phyloP scores from a whole-genome alignment of 202 grass and related monocot species.

The Hordeum pubiflorum region DNA sequence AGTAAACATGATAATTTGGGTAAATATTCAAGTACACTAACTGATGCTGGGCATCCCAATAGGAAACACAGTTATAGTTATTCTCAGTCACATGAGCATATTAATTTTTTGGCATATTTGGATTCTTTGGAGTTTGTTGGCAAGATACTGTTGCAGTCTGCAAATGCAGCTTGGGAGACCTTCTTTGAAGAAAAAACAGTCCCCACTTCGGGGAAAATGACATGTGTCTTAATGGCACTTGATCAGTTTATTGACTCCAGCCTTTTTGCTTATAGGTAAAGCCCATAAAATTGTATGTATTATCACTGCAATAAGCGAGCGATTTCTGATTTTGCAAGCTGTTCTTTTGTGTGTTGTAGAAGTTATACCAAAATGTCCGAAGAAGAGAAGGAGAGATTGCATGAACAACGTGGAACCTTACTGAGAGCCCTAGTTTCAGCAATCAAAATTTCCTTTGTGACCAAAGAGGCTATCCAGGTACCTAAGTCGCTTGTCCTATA shows the following conservation, averaged over 20 bases:
- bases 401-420: conserved; percentile 47
- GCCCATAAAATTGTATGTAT: background rate
- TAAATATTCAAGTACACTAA: conserved; percentile 11
- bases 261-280: conserved; percentile 47
- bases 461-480: conserved; percentile 32
- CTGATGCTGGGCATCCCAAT: background rate
- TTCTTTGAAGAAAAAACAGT: conserved; percentile 37
- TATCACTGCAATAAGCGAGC: background rate
- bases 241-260: conserved; percentile 52
- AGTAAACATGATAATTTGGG: background rate
- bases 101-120: conserved; percentile 49
- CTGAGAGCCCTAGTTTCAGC: conserved; percentile 40
- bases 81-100: conserved; percentile 26
- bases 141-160: conserved; percentile 49
- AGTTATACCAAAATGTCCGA: conserved; percentile 34
- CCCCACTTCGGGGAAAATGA: conserved; percentile 26
- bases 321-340: conserved; percentile 14
- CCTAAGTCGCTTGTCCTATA: conserved; percentile 7
- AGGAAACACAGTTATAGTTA: background rate
- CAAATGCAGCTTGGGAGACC: conserved; percentile 36
- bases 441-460: conserved; percentile 66
- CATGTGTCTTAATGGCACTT: conserved; percentile 32
- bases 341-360: conserved; percentile 7
- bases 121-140: conserved; percentile 67
- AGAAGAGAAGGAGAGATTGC: conserved; percentile 36